Percentiles rank a stretch among this genome's conserved stretches.
phyloP scores from a whole-genome alignment of 352 stramenopile genomes.

The Pythium scleroteichum region DNA sequence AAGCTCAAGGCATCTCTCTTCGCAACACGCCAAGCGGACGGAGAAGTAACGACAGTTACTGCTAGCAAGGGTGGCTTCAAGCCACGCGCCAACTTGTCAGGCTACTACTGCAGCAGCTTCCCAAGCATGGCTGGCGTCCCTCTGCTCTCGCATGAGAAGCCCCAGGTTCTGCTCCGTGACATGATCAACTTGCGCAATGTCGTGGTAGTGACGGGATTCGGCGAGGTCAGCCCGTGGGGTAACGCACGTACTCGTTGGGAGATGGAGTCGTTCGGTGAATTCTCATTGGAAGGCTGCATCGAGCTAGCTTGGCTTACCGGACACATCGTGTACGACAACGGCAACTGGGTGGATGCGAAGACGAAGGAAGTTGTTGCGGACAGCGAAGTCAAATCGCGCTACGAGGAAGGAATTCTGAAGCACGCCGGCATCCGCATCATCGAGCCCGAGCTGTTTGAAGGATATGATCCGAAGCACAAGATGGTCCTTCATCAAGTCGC shows the following conservation, averaged over 20 bases:
- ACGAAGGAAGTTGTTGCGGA: conserved; percentile 80
- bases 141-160: conserved; percentile 35
- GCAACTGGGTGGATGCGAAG: conserved; percentile 82
- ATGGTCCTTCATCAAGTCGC: conserved; percentile 84
- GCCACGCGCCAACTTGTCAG: conserved; percentile 67
- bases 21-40: conserved; percentile 34
- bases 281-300: conserved; percentile 89
- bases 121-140: conserved; percentile 48
- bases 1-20: conserved; percentile 51
- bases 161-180: conserved; percentile 50
- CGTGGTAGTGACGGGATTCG: conserved; percentile 85
- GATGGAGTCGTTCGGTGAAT: conserved; percentile 89
- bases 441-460: conserved; percentile 85
- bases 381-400: conserved; percentile 74
- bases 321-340: conserved; percentile 80
- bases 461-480: conserved; percentile 89
- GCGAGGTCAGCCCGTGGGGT: conserved; percentile 86
- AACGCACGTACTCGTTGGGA: conserved; percentile 88
- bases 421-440: conserved; percentile 85
- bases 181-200: conserved; percentile 86
- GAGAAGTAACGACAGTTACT: conserved; percentile 9
- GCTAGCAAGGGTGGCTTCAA: conserved; percentile 25
- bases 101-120: conserved; percentile 74
- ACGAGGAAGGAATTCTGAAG: conserved; percentile 79
- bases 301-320: conserved; percentile 87